phyloP scores from a whole-genome alignment of 2,329 filamentous ascomycete species.

The Scopulariopsis brevicaulis region DNA sequence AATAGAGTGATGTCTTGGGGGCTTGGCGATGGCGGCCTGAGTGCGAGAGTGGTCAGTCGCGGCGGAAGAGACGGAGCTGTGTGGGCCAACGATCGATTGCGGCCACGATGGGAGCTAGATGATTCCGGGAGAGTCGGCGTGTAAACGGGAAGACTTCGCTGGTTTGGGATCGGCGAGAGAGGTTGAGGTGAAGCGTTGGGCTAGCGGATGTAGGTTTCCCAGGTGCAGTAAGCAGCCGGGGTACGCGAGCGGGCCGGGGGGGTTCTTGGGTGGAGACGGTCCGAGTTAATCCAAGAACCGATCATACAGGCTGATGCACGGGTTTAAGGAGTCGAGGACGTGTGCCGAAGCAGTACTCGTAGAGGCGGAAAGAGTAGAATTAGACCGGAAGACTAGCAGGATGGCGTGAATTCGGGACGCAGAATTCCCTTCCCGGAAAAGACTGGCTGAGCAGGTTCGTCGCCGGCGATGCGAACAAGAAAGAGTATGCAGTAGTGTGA shows the following conservation, averaged over 20 bases:
- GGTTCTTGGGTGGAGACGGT: not conserved
- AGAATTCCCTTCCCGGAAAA: slow-evolving; percentile 1
- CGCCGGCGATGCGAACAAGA: not conserved
- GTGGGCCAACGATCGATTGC: not conserved
- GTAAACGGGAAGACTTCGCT: not conserved
- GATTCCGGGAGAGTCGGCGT: not conserved
- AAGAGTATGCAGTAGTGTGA: not conserved
- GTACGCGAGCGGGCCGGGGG: not conserved
- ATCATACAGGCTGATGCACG: slow-evolving; percentile 1
- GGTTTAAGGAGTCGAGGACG: not conserved
- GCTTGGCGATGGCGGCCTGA: slow-evolving; percentile 1
- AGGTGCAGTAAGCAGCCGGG: not conserved
- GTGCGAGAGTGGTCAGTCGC: not conserved
- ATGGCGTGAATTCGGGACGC: not conserved
- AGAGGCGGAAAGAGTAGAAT: not conserved
- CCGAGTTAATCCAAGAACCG: not conserved
- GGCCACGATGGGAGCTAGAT: not conserved
- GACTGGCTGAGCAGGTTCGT: not conserved
- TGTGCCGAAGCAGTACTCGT: not conserved
- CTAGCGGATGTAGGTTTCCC: not conserved
- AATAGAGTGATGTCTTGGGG: not conserved
- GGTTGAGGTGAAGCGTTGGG: not conserved
- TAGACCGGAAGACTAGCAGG: not conserved
- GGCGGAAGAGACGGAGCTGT: not conserved
- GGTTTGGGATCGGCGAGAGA: not conserved